These are phyloP conservation scores for Plantago elongata DNA, from an alignment of 257 asterid species.

Conservation along the genomic window DNA sequence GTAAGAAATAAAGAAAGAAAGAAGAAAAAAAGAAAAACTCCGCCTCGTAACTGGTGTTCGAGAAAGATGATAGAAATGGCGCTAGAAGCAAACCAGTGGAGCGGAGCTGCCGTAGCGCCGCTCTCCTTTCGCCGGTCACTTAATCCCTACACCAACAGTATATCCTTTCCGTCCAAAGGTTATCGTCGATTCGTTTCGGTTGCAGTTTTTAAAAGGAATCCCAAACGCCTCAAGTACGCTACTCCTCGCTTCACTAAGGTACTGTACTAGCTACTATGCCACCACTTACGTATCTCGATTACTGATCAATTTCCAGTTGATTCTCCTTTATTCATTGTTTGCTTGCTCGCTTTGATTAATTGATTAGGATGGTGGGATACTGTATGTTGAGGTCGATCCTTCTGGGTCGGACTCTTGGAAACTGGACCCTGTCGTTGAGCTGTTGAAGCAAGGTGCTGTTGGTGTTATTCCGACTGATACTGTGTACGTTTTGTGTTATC, in stretches of 20 bases:
- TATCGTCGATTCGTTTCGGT: constrained; percentile 35
- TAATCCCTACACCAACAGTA: constrained; percentile 23
- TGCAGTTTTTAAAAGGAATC: constrained; percentile 68
- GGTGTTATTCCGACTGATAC: constrained; percentile 98
- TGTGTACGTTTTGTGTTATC: constrained; percentile 35
- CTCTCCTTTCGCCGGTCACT: constrained; percentile 36
- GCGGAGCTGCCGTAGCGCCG: constrained; percentile 20
- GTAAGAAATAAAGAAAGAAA: too few species aligned
- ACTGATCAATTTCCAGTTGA: not conserved
- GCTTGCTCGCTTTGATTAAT: not conserved
- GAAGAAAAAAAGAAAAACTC: too few species aligned
- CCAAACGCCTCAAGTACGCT: constrained; percentile 86
- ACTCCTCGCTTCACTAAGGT: constrained; percentile 82
- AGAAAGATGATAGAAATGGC: constrained; percentile 33
- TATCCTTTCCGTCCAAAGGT: constrained; percentile 22
- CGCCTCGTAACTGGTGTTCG: too few species aligned
- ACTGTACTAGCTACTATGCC: not conserved
- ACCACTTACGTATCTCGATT: not conserved
- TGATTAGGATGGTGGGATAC: constrained; percentile 44
- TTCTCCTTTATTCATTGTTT: constrained; percentile 6
- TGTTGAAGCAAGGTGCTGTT: constrained; percentile 82
- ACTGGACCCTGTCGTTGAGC: constrained; percentile 73
- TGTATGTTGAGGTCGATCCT: constrained; percentile 77
- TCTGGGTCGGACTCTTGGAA: constrained; percentile 81
- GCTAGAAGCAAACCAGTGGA: constrained; percentile 31